These are phyloP conservation scores for Solanum pinnatisectum DNA, from an alignment of 257 asterid genomes.

Conservation along the genomic window DNA sequence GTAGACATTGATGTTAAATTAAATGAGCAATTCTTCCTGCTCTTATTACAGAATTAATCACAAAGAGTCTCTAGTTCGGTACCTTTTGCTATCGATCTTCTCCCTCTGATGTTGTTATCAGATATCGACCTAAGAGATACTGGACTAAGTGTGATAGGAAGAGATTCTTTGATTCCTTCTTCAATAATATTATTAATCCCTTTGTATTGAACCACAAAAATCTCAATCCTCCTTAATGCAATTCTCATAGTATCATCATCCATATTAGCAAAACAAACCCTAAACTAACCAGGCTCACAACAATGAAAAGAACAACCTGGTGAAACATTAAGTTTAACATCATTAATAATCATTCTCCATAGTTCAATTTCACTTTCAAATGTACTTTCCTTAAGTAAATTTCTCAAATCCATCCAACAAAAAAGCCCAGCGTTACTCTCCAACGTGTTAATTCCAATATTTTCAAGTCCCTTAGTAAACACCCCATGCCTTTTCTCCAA, in stretches of 20 bases:
- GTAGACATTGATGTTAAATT: not conserved
- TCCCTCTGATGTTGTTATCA: no score
- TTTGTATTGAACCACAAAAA: not conserved
- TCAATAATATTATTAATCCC: not conserved
- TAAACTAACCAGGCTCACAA: conserved; percentile 1
- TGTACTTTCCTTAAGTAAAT: not conserved
- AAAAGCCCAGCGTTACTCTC: not conserved
- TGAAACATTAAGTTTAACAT: not conserved
- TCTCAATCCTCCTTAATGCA: not conserved
- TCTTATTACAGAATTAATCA: no score
- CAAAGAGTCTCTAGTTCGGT: not conserved
- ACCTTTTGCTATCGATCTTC: no score
- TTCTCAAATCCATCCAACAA: not conserved
- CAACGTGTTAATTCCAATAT: not conserved
- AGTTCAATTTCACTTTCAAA: not conserved
- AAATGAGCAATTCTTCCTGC: not conserved
- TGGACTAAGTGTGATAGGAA: not conserved
- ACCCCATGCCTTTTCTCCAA: not conserved
- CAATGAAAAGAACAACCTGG: not conserved
- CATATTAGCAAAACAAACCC: conserved; percentile 5
- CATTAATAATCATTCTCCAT: not conserved
- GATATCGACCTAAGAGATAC: no score
- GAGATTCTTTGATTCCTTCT: not conserved
- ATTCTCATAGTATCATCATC: not conserved
- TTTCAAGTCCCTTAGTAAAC: not conserved